Percentiles rank a stretch among this genome's conserved stretches.
These are phyloP conservation scores for Stephania japonica DNA, from an alignment of 164 flowering plant species.

Conservation along the genomic window DNA sequence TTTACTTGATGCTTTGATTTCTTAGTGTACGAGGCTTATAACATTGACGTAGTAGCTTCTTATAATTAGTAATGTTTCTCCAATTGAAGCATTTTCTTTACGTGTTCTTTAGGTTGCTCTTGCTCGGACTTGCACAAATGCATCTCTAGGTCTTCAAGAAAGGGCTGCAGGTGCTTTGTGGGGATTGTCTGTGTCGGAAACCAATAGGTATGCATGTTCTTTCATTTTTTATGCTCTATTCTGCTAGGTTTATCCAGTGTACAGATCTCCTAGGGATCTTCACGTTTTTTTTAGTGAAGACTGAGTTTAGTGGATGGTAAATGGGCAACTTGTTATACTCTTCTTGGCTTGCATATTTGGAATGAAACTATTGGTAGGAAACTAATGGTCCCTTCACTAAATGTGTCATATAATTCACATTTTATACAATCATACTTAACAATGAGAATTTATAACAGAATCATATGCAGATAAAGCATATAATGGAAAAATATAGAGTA, in stretches of 20 bases:
- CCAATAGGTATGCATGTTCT: slow-evolving; percentile 58
- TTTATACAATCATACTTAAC: too few relatives aligned
- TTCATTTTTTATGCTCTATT: neutral
- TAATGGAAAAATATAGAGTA: too few relatives aligned
- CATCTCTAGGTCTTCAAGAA: slow-evolving; percentile 94
- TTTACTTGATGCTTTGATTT: neutral
- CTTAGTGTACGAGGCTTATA: neutral
- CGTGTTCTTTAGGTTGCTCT: slow-evolving; percentile 70
- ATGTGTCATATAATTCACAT: too few relatives aligned
- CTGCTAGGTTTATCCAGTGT: neutral
- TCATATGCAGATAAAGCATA: too few relatives aligned
- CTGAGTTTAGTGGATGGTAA: neutral
- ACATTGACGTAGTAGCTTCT: neutral
- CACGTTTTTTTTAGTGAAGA: neutral
- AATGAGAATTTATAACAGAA: too few relatives aligned
- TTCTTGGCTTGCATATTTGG: neutral
- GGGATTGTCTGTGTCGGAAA: slow-evolving; percentile 98
- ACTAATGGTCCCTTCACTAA: too few relatives aligned
- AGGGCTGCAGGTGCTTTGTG: slow-evolving; percentile 99
- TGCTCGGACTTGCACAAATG: slow-evolving; percentile 81
- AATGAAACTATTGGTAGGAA: neutral
- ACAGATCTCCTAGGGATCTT: neutral
- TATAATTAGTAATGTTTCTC: neutral
- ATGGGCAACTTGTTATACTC: neutral
- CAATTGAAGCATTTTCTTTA: slow-evolving; percentile 5